Evolutionary conservation across 352 stramenopile species (phyloP), one percentile per base, ranked within the genome.

Genomic region (Pythium coloratum): DNA sequence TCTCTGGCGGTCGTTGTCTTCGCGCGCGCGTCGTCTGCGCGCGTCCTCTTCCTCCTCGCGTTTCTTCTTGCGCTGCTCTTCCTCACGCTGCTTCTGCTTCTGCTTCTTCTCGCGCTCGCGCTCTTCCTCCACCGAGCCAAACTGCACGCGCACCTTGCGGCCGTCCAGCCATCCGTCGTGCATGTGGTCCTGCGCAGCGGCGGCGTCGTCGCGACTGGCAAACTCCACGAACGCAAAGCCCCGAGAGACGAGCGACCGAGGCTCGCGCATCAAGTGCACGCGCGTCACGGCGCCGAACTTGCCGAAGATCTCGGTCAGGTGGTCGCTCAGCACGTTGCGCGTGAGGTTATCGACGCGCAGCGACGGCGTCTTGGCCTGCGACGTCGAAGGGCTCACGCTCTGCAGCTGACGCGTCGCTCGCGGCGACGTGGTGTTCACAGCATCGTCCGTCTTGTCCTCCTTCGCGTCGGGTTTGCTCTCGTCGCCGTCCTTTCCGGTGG

Each of bases 141-240:
- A 64, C 14, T 78, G 64, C 51, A 96, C 88, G 62, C 78, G 78
- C 49, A 96, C 64, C 60, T 89, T 90, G 63, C 80, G 88, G 30
- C 86, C 88, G 64, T 96, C 88, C 53, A 96, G 72, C 85, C 86
- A 93, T 18, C 88, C 88, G 59, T 96, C 83, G 66, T 96, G 74
- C 83, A 96, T 90, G 75, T 94, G 84, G 30, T 82, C 63, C 55
- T 83, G 78, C 12, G 88, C 88, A 1, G 50, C 82, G 16, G 84
- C 72, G 0, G 86, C 86, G 32, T 96, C 83, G 0, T 71, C 60
- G 16, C 73, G 66, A 1, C 71, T 79, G 4, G 73, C 65, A 42
- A 96, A 91, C 3, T 74, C 75, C 34, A 96, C 78, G 26, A 91
- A 66, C 33, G 85, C 85, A 24, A 75, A 63, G 14, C 72, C 78